Base-by-base conservation (phyloP, 148 eudicot species). In the Selenicereus undatus region DNA sequence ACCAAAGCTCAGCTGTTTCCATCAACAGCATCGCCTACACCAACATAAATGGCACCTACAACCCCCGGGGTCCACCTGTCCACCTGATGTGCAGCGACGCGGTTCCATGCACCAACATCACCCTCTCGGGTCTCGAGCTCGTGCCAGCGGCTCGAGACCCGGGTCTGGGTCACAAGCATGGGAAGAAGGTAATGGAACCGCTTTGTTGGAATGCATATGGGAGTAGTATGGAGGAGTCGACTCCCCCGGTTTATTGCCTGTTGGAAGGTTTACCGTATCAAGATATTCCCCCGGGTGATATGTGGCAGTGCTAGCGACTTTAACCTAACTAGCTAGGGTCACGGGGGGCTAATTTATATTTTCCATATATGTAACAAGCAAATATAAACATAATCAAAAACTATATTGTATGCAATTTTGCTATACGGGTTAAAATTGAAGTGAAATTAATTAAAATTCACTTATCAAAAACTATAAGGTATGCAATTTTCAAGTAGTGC, bases 171-270 rank as follows among this genome's bases (percentile, higher is more conserved):
- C 81, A 45, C 54, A 78, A 48, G 60, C 52, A 65, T 73, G 83
- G 50, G 36, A 29, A 43, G 36, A 29, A 43, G 64, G 16, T 43
- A 14, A 21, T 69, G 73, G 85, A 86, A 24, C 91, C 98, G 0
- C 84, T 89, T 68, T 94, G 98, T 71, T 94, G 98, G 98, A 92
- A 91, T 83, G 96, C 94, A 3, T 94, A 91, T 66, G 98, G 98
- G 48, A 85, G 27, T 83, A 85, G 27, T 83, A 54, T 79, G 30
- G 82, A 81, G 32, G 80, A 84, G 3, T 54, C 85, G 26, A 76
- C 82, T 76, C 93, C 94, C 4, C 93, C 93, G 3, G 85, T 89
- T 11, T 81, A 83, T 83, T 94, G 98, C 84, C 86, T 94, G 90
- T 81, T 88, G 73, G 93, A 89, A 32, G 98, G 96, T 11, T 36